Percentiles rank a stretch among this genome's conserved stretches.
Evolutionary conservation across 129 eudicot genomes (phyloP).

Genomic region (Kitagawia praeruptora): DNA sequence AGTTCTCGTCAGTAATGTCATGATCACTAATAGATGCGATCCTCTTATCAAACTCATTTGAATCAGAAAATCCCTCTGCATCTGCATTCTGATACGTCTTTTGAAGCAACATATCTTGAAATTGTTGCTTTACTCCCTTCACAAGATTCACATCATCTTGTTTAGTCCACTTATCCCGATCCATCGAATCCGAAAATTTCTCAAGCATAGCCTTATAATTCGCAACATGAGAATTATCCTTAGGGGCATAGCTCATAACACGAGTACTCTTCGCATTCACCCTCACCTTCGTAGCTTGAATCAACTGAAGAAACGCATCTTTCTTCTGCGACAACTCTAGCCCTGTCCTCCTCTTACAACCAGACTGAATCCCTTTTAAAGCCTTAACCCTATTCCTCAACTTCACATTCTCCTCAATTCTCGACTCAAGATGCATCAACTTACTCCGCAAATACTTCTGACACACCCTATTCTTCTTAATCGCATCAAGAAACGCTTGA

Average conservation of each 20-base stretch:
- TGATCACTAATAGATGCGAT: no score
- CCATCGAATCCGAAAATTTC: constrained; percentile 36
- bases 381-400: constrained; percentile 45
- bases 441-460: constrained; percentile 58
- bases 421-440: constrained; percentile 50
- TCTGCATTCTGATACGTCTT: no score
- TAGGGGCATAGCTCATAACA: constrained; percentile 58
- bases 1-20: no score
- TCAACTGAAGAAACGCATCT: constrained; percentile 63
- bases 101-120: no score
- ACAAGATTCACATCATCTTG: constrained; percentile 43
- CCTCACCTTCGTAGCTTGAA: constrained; percentile 52
- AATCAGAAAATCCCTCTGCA: no score
- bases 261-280: constrained; percentile 32
- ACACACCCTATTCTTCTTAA: constrained; percentile 72
- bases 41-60: no score
- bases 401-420: constrained; percentile 56
- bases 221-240: constrained; percentile 61
- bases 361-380: constrained; percentile 48
- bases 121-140: no score
- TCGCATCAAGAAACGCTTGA: constrained; percentile 69
- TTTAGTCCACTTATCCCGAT: constrained; percentile 52
- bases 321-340: constrained; percentile 60
- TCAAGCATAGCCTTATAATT: constrained; percentile 36
- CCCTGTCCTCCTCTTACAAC: constrained; percentile 56